Base-by-base conservation (phyloP, 495 filamentous ascomycete genomes). In the Penicillium cataractarum region DNA sequence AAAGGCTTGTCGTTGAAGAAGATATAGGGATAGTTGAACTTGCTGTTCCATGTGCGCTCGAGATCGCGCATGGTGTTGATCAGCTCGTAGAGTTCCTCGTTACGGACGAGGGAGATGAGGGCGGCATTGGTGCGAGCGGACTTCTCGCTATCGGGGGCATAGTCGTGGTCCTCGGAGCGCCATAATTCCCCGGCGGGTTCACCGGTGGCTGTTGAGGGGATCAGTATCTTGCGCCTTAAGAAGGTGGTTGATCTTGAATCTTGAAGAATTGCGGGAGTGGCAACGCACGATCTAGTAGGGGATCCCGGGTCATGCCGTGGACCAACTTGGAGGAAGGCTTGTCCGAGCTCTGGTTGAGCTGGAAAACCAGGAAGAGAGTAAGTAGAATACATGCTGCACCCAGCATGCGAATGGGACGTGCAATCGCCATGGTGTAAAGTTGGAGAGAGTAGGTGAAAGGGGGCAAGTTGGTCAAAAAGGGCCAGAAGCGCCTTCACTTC, bases 21-120 rank as follows among this genome's bases (percentile, higher is more conserved):
- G 50, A 92, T 97, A 90, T 95, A 99, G 17, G 96, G 96, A 75
- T 98, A 99, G 78, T 99, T 98, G 84, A 98, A 99, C 72, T 98
- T 99, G 80, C 86, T 83, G 73, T 99, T 99, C 91, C 92, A 99
- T 8, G 93, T 97, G 62, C 91, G 78, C 77, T 99, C 96, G 55
- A 98, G 81, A 72, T 98, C 94, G 44, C 77, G 76, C 89, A 99
- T 99, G 6, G 91, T 88, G 66, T 87, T 84, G 27, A 99, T 74
- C 82, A 98, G 88, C 15, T 89, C 91, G 26, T 86, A 74, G 9
- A 97, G 70, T 78, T 99, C 96, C 65, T 89, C 86, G 68, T 99
- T 98, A 55, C 96, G 88, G 40, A 98, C 96, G 22, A 99, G 83
- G 40, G 91, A 87, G 64, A 99, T 84, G 57, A 99, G 83, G 9